phyloP scores from a whole-genome alignment of 75 land plant species.

The Picea glauca region DNA sequence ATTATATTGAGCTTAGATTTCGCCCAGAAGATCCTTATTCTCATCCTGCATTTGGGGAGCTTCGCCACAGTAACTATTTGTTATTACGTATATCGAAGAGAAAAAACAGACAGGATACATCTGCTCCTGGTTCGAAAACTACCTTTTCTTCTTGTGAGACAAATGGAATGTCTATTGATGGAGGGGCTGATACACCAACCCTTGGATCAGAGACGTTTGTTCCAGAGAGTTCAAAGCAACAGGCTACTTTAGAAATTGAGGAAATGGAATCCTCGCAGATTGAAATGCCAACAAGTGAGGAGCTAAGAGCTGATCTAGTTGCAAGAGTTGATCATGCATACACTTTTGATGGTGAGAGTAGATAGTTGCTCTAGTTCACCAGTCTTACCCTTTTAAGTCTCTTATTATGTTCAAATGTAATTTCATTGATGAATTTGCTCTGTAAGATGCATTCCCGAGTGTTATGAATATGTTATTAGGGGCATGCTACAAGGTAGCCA shows the following conservation, averaged over 20 bases:
- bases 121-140: not conserved
- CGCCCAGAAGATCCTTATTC: constrained; percentile 93
- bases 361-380: not conserved
- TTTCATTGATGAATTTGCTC: not conserved
- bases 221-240: not conserved
- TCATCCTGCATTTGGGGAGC: constrained; percentile 88
- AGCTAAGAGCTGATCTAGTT: constrained; percentile 65
- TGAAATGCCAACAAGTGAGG: constrained; percentile 12
- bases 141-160: constrained; percentile 1
- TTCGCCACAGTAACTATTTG: constrained; percentile 54
- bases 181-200: constrained; percentile 5
- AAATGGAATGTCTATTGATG: not conserved
- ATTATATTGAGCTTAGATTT: constrained; percentile 73
- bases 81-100: constrained; percentile 52
- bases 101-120: constrained; percentile 17
- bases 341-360: constrained; percentile 71
- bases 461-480: not conserved
- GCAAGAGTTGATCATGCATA: constrained; percentile 69
- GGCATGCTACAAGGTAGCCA: not conserved
- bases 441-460: not conserved
- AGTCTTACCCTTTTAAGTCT: not conserved
- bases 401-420: not conserved
- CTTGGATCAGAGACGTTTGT: constrained; percentile 6
- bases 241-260: not conserved
- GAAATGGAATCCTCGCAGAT: constrained; percentile 2